phyloP scores from a whole-genome alignment of 2,329 filamentous ascomycete species.

The Seiridium cupressi region DNA sequence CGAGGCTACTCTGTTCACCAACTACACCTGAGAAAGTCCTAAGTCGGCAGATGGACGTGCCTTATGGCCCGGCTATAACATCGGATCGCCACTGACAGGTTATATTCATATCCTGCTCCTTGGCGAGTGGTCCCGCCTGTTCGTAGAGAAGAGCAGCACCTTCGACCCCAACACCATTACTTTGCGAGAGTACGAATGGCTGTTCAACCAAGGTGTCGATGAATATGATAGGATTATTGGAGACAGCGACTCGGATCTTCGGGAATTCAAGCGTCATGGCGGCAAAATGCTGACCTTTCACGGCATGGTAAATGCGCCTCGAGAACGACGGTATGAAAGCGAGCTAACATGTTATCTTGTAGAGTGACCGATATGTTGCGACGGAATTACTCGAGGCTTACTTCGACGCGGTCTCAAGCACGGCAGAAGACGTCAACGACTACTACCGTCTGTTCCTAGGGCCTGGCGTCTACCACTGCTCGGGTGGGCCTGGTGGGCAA shows the following conservation, averaged over 20 bases:
- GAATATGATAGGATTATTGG: background rate
- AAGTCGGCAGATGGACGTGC: background rate
- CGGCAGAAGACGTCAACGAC: background rate
- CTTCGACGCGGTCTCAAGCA: background rate
- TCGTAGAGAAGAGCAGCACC: background rate
- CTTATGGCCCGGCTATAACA: background rate
- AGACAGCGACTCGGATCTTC: background rate
- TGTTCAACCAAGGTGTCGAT: background rate
- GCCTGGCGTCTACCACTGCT: background rate
- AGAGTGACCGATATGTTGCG: background rate
- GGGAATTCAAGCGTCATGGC: background rate
- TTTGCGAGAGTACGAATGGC: background rate
- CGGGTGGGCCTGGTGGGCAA: background rate
- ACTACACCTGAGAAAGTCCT: background rate
- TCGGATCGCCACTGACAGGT: background rate
- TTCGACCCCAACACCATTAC: background rate
- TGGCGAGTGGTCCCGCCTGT: background rate
- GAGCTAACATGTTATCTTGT: background rate
- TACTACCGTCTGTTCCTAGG: background rate
- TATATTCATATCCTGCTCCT: background rate
- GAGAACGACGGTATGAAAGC: background rate
- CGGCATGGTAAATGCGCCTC: background rate
- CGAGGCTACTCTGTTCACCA: background rate
- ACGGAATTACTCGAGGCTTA: background rate
- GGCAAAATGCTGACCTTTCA: conserved; percentile 1